Evolutionary conservation across 2,329 filamentous ascomycete genomes (phyloP), one percentile per base, ranked within the genome.

Genomic region (Fusarium begoniae): DNA sequence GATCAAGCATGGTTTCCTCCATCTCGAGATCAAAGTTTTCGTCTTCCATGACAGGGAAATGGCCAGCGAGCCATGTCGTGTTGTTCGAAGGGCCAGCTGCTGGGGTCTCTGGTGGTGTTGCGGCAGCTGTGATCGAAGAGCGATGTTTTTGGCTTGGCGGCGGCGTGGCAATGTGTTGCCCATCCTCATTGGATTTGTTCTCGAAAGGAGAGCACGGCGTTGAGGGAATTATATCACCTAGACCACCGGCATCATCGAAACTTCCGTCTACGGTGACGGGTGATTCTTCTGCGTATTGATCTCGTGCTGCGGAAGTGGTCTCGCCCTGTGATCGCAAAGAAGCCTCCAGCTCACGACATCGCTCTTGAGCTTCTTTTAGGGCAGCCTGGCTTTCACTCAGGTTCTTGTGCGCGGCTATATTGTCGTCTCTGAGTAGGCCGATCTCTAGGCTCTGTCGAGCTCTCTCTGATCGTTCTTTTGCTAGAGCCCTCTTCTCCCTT

Each of bases 311-410:
- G 2, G 14, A 8, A 45, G 9, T 12, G 7, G 1, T 7, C 11
- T 20, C 28, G 0, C 15, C 13, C 20, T 47, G 24, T 5, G 18
- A n/a, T 7, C 8, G 37, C 7, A 24, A 14, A 35, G n/a, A n/a
- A 28, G 24, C 12, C 1, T 56, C 32, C 8, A 57, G 57, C 6
- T 38, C 18, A 0, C 11, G 20, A 14, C 20, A 38, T 8, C 22
- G 41, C 22, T 45, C 22, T 45, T n/a, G n/a, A 4, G 13, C 12
- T 10, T 43, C 9, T n/a, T 10, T 7, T 1, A 47, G 24, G n/a
- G 26, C 28, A 3, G 5, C 3, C 6, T 9, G 15, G 0, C 6
- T 51, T 15, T 43, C 14, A 0, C 8, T 2, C 1, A 62, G 17
- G 4, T 22, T 20, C 13, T n/a, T 20, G 11, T 41, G 3, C 2